phyloP scores from a whole-genome alignment of 805 yeast species.

The Lipomyces orientalis region DNA sequence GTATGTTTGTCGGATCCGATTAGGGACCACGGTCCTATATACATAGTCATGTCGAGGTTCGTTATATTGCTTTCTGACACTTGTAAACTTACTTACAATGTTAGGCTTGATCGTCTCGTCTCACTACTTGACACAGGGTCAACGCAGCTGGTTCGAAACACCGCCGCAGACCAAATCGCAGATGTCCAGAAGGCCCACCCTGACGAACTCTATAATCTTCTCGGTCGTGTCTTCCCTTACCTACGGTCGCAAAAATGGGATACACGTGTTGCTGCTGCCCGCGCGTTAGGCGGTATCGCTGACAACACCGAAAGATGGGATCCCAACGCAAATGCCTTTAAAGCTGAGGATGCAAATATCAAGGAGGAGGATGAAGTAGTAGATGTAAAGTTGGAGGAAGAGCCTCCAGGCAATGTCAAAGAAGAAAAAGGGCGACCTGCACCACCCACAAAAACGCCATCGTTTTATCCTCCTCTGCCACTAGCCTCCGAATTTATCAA shows the following conservation, averaged over 20 bases:
- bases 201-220: constrained; percentile 80
- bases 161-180: constrained; percentile 96
- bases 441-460: constrained; percentile 6
- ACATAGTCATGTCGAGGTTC: constrained; percentile 27
- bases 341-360: constrained; percentile 37
- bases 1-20: not conserved
- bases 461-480: constrained; percentile 23
- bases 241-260: constrained; percentile 89
- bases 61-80: not conserved
- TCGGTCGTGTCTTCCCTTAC: constrained; percentile 91
- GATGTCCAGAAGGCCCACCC: constrained; percentile 95
- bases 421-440: not conserved
- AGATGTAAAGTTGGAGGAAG: constrained; percentile 8
- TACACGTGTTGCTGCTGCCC: constrained; percentile 90
- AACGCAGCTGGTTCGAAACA: constrained; percentile 87
- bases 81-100: constrained; percentile 28
- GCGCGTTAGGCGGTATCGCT: constrained; percentile 93
- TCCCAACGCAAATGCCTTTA: constrained; percentile 57
- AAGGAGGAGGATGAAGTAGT: constrained; percentile 31
- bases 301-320: constrained; percentile 81
- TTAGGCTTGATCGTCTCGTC: constrained; percentile 64
- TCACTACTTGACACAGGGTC: constrained; percentile 87
- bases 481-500: constrained; percentile 37
- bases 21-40: constrained; percentile 6
- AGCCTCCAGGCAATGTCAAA: not conserved